Evolutionary conservation across 1,284 basidiomycete genomes (phyloP).

Genomic region (Neotropicomus parvogracilis): DNA sequence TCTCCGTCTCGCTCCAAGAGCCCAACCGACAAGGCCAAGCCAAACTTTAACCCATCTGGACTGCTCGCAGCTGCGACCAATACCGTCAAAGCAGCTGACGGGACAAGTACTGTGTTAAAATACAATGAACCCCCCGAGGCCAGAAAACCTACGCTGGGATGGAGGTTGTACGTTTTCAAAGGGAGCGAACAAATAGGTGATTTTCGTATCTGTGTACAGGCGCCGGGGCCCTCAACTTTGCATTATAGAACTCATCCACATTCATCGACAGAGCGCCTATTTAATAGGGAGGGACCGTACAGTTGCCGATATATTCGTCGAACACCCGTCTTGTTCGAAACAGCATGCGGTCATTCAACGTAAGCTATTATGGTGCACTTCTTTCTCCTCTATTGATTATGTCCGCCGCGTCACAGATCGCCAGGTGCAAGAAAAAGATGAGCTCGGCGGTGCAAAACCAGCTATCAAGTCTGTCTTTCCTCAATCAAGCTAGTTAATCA

Average conservation of each 20-base stretch:
- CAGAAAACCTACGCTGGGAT: conserved; percentile 82
- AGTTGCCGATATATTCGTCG: conserved; percentile 86
- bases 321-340: conserved; percentile 97
- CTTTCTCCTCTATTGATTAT: conserved; percentile 8
- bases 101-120: conserved; percentile 86
- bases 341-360: conserved; percentile 98
- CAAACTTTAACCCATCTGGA: conserved; percentile 87
- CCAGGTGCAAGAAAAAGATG: conserved; percentile 81
- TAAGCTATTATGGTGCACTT: conserved; percentile 33
- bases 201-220: conserved; percentile 14
- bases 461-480: conserved; percentile 67
- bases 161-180: conserved; percentile 98
- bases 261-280: conserved; percentile 91
- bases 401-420: conserved; percentile 54
- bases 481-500: not conserved
- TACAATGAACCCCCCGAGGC: conserved; percentile 99
- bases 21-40: conserved; percentile 63
- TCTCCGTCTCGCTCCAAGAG: conserved; percentile 37
- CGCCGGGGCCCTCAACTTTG: conserved; percentile 4
- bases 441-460: conserved; percentile 78
- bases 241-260: conserved; percentile 77
- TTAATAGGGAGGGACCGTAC: conserved; percentile 87
- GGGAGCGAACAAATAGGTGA: conserved; percentile 90
- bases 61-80: conserved; percentile 94
- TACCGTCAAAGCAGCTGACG: conserved; percentile 69